Evolutionary conservation across 2,329 filamentous ascomycete species (phyloP), one percentile per base, ranked within the genome.

Genomic region (Sarocladium brachiariae): DNA sequence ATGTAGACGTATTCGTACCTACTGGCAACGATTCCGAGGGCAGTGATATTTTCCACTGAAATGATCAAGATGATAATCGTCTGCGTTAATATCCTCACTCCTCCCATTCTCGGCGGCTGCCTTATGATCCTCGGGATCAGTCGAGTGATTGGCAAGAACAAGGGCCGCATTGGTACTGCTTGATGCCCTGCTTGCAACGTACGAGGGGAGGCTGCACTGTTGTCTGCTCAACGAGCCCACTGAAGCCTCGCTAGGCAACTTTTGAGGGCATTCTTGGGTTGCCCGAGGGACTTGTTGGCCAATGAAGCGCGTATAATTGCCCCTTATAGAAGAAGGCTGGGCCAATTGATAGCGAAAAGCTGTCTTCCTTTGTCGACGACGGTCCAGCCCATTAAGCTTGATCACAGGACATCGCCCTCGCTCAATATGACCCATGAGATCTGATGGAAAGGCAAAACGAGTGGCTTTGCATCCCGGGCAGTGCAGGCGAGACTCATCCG

Each of bases 11-110:
- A 16, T 7, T 18, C 16, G 13, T 10, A 16, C 70, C 68, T 67
- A 78, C 72, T 66, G 64, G 72, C 82, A 85, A 2, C 61, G 56
- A 1, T 56, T 54, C 51, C 76, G 71, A 0, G 81, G 81, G 50
- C 82, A 86, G 50, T 63, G 67, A 64, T 72, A 86, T 46, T 65
- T 69, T 41, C 65, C 60, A 1, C 69, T 64, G 25, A 71, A 61
- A 0, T 62, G 49, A 35, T 74, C 21, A 11, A 19, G 16, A n/a
- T 3, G 16, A 10, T 4, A 10, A 3, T 25, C 39, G n/a, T 9
- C 10, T 14, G n/a, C 39, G 16, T 19, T 18, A n/a, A 13, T 4
- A 39, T 6, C 8, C 18, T n/a, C 33, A 35, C 5, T 10, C 14
- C n/a, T 35, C 33, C n/a, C 33, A 35, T 35, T 18, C 33, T 6